Evolutionary conservation across 345 rosid species (phyloP), one percentile per base, ranked within the genome.

Genomic region (Microcos paniculata): DNA sequence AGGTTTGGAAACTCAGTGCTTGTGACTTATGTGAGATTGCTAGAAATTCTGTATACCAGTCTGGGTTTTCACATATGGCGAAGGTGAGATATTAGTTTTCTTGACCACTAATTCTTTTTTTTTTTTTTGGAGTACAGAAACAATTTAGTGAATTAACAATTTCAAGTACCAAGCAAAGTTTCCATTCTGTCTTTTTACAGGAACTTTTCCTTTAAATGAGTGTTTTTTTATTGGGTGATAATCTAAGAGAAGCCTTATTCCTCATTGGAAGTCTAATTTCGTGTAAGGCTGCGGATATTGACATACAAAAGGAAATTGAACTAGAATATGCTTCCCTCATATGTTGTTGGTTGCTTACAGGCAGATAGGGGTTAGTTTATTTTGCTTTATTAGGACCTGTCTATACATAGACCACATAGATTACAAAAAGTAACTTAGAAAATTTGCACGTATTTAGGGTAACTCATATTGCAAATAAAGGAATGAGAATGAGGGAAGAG

Each of bases 11-110:
- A 80, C 86, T 84, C 72, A 84, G 88, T 64, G 79, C 90, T 33
- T 87, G 86, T 53, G 88, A 87, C 78, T 76, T 87, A n/a, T 87
- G 88, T 62, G 90, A 87, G 86, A 87, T 87, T 72, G 90, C 81
- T 0, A 85, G 90, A 72, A 87, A 85, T 75, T 87, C 90, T 26
- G 87, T 87, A 24, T 85, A 87, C 61, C 88, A 87, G 64, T 85
- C 87, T 21, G 90, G 88, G 52, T 87, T 87, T 74, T 81, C 80
- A 30, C 88, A 87, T 31, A 21, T 23, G 59, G 81, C 80, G 66
- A 87, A 85, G 88, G 88, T 87, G 59, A 75, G 80, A 21, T 24
- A n/a, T 8, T 1, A 40, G 46, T 65, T 61, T 8, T 45, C 53
- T 28, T 6, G 12, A 43, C 35, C 66, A 15, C 35, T 31, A 31